These are phyloP conservation scores for Mycogone perniciosa DNA, from an alignment of 2,329 filamentous ascomycete genomes.

Conservation along the genomic window DNA sequence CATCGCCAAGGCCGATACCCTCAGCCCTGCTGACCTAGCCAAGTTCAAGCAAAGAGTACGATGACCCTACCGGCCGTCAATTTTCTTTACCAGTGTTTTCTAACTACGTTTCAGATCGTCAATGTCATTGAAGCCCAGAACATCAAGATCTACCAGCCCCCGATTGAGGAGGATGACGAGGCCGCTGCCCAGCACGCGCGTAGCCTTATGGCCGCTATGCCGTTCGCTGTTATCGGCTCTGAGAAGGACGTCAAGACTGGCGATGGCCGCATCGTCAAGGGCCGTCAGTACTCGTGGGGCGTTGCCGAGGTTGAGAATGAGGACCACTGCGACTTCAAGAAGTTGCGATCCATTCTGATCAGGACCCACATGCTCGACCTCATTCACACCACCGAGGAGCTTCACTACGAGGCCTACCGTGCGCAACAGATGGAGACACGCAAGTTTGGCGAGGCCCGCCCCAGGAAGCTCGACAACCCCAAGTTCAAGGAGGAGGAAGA, in stretches of 20 bases:
- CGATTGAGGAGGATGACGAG: slow-evolving; percentile 96
- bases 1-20: slow-evolving; percentile 95
- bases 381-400: slow-evolving; percentile 98
- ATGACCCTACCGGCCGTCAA: slow-evolving; percentile 13
- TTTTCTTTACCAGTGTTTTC: slow-evolving; percentile 10
- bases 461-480: slow-evolving; percentile 97
- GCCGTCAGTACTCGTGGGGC: slow-evolving; percentile 98
- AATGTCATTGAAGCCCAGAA: slow-evolving; percentile 95
- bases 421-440: slow-evolving; percentile 99
- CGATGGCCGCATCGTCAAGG: slow-evolving; percentile 96
- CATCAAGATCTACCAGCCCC: slow-evolving; percentile 99
- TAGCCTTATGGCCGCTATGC: slow-evolving; percentile 93
- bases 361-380: slow-evolving; percentile 99
- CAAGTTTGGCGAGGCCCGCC: slow-evolving; percentile 96
- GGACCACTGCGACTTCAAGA: slow-evolving; percentile 99
- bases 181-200: slow-evolving; percentile 91
- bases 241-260: slow-evolving; percentile 98
- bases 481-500: slow-evolving; percentile 99
- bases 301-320: slow-evolving; percentile 99
- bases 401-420: slow-evolving; percentile 98
- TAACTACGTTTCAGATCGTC: slow-evolving; percentile 60
- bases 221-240: slow-evolving; percentile 96
- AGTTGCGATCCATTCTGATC: slow-evolving; percentile 96
- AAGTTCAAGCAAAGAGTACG: slow-evolving; percentile 93
- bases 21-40: slow-evolving; percentile 84